Percentiles rank a stretch among this genome's conserved stretches.
These are phyloP conservation scores for Neurospora cerealis DNA, from an alignment of 495 filamentous ascomycete species.

Conservation along the genomic window DNA sequence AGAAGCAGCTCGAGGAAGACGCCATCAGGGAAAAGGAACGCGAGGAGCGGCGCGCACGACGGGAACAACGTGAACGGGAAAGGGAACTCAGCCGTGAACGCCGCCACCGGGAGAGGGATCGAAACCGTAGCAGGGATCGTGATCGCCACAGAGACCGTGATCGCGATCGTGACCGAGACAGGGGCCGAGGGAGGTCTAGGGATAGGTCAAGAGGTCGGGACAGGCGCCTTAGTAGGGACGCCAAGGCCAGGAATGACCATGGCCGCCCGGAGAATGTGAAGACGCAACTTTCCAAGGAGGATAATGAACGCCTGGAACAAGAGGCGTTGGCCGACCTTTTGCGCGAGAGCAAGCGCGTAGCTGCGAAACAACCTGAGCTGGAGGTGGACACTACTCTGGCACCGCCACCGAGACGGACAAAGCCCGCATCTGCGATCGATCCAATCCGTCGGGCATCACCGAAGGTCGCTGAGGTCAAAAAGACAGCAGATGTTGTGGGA, in stretches of 20 bases:
- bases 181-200: slow-evolving; percentile 23
- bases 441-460: slow-evolving; percentile 38
- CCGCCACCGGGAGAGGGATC: slow-evolving; percentile 37
- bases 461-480: slow-evolving; percentile 31
- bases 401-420: slow-evolving; percentile 40
- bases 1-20: slow-evolving; percentile 45
- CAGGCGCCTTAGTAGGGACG: slow-evolving; percentile 13
- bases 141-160: slow-evolving; percentile 23
- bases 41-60: slow-evolving; percentile 47
- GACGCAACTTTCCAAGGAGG: slow-evolving; percentile 43
- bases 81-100: slow-evolving; percentile 49
- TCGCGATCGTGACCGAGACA: slow-evolving; percentile 23
- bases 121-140: slow-evolving; percentile 21
- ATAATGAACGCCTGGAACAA: slow-evolving; percentile 41
- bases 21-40: slow-evolving; percentile 49
- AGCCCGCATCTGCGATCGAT: slow-evolving; percentile 45
- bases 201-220: slow-evolving; percentile 16
- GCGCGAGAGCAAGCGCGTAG: slow-evolving; percentile 40
- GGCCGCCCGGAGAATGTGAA: slow-evolving; percentile 28
- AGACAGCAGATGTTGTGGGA: slow-evolving; percentile 15
- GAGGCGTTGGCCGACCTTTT: slow-evolving; percentile 45
- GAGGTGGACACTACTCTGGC: slow-evolving; percentile 44
- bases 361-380: slow-evolving; percentile 36
- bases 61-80: slow-evolving; percentile 47
- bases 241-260: slow-evolving; percentile 10